Conservation (phyloP, 2,329 filamentous ascomycete species). For the Fusarium piperis region DNA sequence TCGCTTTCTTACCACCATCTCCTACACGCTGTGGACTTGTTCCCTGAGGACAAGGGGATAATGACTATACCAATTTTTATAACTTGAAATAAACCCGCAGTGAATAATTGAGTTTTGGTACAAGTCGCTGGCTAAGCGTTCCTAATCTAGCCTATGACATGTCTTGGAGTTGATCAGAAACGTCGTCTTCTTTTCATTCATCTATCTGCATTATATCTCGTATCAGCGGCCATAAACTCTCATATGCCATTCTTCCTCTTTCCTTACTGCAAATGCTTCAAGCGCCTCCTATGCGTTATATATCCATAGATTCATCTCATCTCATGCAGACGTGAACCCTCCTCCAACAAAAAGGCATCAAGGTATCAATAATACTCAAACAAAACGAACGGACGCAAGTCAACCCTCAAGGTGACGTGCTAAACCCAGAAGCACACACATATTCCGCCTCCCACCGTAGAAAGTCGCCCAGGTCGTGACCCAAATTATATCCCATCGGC, state of each 20-base stretch:
- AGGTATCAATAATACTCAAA: slow-evolving; percentile 6
- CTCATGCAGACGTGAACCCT: slow-evolving; percentile 10
- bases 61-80: no score
- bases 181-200: slow-evolving; percentile 13
- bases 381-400: background rate
- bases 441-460: slow-evolving; percentile 66
- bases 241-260: background rate
- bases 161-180: background rate
- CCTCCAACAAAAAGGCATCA: background rate
- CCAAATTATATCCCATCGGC: slow-evolving; percentile 70
- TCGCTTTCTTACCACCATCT: no score
- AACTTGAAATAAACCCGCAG: no score
- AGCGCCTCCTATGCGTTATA: slow-evolving; percentile 23
- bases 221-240: slow-evolving; percentile 10
- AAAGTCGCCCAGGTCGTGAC: slow-evolving; percentile 68
- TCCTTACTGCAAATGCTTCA: slow-evolving; percentile 19
- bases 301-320: slow-evolving; percentile 13
- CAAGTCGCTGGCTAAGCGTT: no score
- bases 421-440: slow-evolving; percentile 50
- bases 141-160: no score
- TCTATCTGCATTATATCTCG: slow-evolving; percentile 27
- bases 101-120: no score
- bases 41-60: no score
- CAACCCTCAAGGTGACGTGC: slow-evolving; percentile 23
- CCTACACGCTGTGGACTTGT: no score